These are phyloP conservation scores for Ascosphaera pollenicola DNA, from an alignment of 2,329 filamentous ascomycete genomes.

Conservation along the genomic window DNA sequence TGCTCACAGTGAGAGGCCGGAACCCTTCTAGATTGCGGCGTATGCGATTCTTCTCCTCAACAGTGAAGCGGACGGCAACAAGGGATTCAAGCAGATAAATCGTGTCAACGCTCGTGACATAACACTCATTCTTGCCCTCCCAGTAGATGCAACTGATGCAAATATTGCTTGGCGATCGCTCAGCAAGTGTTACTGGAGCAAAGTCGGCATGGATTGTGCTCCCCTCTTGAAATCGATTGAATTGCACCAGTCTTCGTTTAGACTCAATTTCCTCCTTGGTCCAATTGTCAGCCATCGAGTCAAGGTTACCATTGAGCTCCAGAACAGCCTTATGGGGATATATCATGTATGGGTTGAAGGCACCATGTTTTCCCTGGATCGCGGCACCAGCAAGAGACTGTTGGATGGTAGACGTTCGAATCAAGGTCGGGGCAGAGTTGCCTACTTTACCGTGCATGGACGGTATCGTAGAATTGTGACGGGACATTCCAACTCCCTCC, in stretches of 20 bases:
- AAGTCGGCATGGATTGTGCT: conserved; percentile 67
- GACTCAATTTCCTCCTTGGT: conserved; percentile 56
- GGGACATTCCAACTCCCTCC: neutral
- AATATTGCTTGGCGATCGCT: conserved; percentile 62
- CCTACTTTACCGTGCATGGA: conserved; percentile 9
- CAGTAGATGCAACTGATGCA: conserved; percentile 97
- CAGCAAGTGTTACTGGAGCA: conserved; percentile 53
- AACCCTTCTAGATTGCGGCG: conserved; percentile 89
- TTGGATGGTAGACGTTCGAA: conserved; percentile 45
- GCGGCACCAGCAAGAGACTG: conserved; percentile 21
- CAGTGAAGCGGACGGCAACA: conserved; percentile 67
- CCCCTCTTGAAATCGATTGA: conserved; percentile 60
- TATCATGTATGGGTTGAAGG: conserved; percentile 58
- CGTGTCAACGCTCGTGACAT: conserved; percentile 89
- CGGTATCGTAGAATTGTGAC: neutral
- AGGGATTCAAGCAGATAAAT: conserved; percentile 87
- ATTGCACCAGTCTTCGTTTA: conserved; percentile 69
- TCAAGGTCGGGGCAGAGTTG: conserved; percentile 34
- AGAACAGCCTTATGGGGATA: conserved; percentile 69
- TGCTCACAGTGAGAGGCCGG: conserved; percentile 78
- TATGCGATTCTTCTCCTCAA: conserved; percentile 97
- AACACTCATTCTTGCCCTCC: conserved; percentile 78
- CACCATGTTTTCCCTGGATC: conserved; percentile 23
- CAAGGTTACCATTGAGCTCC: conserved; percentile 67
- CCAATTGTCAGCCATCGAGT: conserved; percentile 69